Percentiles rank a stretch among this genome's conserved stretches.
These are phyloP conservation scores for Syzygium malaccense DNA, from an alignment of 441 rosid genomes.

Conservation along the genomic window DNA sequence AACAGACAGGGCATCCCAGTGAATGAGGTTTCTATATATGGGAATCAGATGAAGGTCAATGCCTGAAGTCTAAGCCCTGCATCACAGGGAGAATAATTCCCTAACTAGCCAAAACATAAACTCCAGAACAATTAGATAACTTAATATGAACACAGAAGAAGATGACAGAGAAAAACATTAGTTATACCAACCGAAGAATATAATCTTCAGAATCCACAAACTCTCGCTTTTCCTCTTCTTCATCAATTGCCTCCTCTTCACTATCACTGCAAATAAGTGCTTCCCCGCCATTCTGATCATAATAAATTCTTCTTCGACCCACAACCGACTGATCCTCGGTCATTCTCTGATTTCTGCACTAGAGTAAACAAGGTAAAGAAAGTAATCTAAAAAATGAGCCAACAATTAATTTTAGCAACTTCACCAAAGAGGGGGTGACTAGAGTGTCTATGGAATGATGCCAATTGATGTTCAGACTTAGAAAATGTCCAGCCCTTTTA, in stretches of 20 bases:
- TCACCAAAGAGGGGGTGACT: background rate
- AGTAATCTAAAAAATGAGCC: background rate
- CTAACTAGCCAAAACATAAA: background rate
- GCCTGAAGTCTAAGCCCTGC: background rate
- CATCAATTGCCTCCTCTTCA: conserved; percentile 85
- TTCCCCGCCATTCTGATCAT: conserved; percentile 96
- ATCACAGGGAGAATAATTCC: background rate
- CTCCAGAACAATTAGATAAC: background rate
- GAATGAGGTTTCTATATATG: background rate
- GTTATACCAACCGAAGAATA: conserved; percentile 76
- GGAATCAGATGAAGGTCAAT: background rate
- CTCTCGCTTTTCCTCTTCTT: conserved; percentile 74
- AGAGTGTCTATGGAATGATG: background rate
- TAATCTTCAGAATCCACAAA: conserved; percentile 77
- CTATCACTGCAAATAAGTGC: conserved; percentile 99
- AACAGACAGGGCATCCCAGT: background rate
- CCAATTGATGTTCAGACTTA: background rate
- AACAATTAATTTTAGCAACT: background rate
- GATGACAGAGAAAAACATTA: conserved; percentile 8
- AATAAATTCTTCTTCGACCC: conserved; percentile 96
- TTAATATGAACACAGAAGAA: background rate
- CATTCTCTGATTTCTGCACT: conserved; percentile 96
- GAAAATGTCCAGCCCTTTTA: background rate
- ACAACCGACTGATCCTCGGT: conserved; percentile 97
- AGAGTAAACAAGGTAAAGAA: conserved; percentile 1